Evolutionary conservation across 2,329 filamentous ascomycete genomes (phyloP), one percentile per base, ranked within the genome.

Genomic region (Xylaria sp.): DNA sequence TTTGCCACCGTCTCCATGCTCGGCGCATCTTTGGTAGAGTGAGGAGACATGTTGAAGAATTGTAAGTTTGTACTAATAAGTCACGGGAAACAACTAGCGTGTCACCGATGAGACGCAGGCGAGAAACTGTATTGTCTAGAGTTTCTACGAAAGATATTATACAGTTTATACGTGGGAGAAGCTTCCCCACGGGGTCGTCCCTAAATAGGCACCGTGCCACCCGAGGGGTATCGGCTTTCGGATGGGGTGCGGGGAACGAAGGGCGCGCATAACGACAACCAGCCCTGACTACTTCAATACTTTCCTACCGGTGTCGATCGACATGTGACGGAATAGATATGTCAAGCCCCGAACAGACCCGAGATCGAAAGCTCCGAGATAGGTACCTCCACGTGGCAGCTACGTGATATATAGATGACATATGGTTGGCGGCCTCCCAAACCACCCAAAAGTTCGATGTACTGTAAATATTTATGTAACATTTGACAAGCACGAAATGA

Each of bases 31-130:
- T 68, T 70, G 18, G 71, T 72, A 12, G 70, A 62, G 56, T 70
- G 66, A 25, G 71, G 71, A 62, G 71, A 73, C 71, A 73, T 73
- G 1, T 39, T 66, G 53, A 36, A n/a, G 3, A 52, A 34, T 52
- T 32, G 23, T 34, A 46, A 36, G 9, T 60, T 12, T 25, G 13
- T 59, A 45, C 15, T n/a, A 28, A 34, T 25, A 50, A 64, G 48
- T 39, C n/a, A 41, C 12, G 41, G 23, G 20, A 63, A 59, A 46
- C 18, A n/a, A 25, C 18, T 23, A 15, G 36, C 18, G 28, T 39
- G 34, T 28, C 20, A 20, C 28, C 34, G 6, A 20, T 28, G 10
- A 41, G 39, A 52, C 18, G 5, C 3, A 18, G 28, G n/a, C 18
- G n/a, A 48, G 30, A 46, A 48, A 12, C 43, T 57, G 9, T 15